Evolutionary conservation across 371 early-diverging fungal genomes (phyloP).

Genomic region (Rhizomucor miehei): DNA sequence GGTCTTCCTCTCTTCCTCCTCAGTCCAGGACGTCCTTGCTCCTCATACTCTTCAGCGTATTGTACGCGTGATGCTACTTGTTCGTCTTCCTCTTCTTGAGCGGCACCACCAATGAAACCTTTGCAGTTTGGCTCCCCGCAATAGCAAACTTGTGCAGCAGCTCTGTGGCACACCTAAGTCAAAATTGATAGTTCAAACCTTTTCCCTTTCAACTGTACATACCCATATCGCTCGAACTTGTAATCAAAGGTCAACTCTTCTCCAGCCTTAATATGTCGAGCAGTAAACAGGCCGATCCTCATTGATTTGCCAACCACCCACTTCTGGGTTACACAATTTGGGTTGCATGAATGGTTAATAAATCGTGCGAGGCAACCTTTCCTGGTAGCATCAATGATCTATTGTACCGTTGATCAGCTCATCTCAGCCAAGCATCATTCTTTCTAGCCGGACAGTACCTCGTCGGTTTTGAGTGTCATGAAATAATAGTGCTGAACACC

Average conservation of each 20-base stretch:
- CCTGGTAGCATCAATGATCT: conserved; percentile 93
- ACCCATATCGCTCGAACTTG: conserved; percentile 82
- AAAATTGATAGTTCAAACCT: background rate
- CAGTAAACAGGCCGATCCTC: conserved; percentile 83
- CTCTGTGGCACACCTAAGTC: conserved; percentile 36
- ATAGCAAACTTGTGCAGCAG: conserved; percentile 87
- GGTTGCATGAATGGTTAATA: conserved; percentile 92
- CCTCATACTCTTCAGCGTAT: conserved; percentile 21
- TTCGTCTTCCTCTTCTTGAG: conserved; percentile 41
- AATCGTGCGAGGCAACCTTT: conserved; percentile 90
- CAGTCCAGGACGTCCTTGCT: conserved; percentile 23
- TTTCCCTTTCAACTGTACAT: background rate
- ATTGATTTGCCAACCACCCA: conserved; percentile 83
- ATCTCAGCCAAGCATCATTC: too few species aligned
- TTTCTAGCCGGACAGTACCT: conserved; percentile 47
- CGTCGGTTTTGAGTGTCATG: conserved; percentile 90
- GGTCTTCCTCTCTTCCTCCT: conserved; percentile 32
- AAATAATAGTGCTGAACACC: conserved; percentile 95
- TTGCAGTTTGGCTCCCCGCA: conserved; percentile 90
- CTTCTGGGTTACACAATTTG: conserved; percentile 86
- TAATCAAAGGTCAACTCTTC: conserved; percentile 95
- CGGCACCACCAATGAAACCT: conserved; percentile 85
- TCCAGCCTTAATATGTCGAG: conserved; percentile 62
- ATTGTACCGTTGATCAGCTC: background rate
- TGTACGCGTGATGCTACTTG: conserved; percentile 15